Evolutionary conservation across 1,284 basidiomycete species (phyloP).

Genomic region (Waitea zeae): DNA sequence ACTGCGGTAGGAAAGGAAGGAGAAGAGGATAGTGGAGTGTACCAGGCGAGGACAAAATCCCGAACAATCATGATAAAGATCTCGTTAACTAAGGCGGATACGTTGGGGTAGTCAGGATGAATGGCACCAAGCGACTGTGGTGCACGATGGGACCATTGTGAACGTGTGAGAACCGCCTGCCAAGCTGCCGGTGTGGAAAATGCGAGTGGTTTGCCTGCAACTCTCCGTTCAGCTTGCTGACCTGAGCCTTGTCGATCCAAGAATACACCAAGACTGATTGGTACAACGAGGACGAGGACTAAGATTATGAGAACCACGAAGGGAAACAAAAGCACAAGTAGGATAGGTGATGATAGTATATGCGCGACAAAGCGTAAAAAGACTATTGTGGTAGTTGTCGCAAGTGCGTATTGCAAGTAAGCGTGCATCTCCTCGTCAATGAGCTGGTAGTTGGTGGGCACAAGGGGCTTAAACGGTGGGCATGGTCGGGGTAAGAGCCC

Average conservation of each 20-base stretch:
- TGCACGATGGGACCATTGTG: constrained; percentile 63
- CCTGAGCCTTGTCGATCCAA: background rate
- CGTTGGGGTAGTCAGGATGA: constrained; percentile 38
- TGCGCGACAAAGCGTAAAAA: constrained; percentile 33
- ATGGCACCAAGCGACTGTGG: constrained; percentile 41
- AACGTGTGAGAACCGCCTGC: constrained; percentile 72
- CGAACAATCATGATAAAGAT: constrained; percentile 65
- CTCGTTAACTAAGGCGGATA: constrained; percentile 56
- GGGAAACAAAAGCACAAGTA: constrained; percentile 29
- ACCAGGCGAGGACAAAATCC: constrained; percentile 81
- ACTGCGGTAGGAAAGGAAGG: constrained; percentile 79
- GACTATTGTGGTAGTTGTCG: too few species aligned
- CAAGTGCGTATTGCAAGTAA: too few species aligned
- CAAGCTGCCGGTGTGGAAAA: constrained; percentile 86
- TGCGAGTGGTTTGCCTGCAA: constrained; percentile 48
- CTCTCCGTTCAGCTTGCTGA: background rate
- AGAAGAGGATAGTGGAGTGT: constrained; percentile 66
- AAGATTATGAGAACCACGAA: constrained; percentile 20
- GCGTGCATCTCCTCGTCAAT: too few species aligned
- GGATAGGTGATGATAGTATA: constrained; percentile 41
- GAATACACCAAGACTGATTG: background rate
- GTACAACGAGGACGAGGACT: background rate
- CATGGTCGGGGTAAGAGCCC: too few species aligned
- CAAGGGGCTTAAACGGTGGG: too few species aligned
- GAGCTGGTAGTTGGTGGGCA: too few species aligned